Evolutionary conservation across 345 rosid species (phyloP).

Genomic region (Bruguiera gymnorhiza): DNA sequence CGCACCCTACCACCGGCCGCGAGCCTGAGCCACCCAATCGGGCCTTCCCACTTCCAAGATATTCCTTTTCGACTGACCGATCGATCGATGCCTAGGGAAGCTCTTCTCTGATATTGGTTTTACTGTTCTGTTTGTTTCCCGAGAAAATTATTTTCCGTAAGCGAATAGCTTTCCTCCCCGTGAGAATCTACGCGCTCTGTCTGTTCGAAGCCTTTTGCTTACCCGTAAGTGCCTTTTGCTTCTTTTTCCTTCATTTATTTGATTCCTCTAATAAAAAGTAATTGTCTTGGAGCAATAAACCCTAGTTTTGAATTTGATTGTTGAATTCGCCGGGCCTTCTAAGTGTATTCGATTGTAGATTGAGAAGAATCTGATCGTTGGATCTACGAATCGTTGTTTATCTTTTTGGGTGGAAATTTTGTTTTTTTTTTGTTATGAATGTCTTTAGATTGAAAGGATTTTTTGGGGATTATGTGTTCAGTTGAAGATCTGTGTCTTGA

Average conservation of each 20-base stretch:
- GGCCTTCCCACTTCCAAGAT: too few relatives aligned
- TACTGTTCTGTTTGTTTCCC: neutral
- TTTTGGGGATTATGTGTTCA: too few relatives aligned
- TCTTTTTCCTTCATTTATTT: neutral
- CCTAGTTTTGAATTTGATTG: neutral
- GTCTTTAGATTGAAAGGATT: too few relatives aligned
- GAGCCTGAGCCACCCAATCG: too few relatives aligned
- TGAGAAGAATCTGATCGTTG: neutral
- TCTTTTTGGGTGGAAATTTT: neutral
- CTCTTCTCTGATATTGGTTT: neutral
- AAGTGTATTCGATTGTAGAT: neutral
- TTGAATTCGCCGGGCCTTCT: neutral
- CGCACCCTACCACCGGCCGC: too few relatives aligned
- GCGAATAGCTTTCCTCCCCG: neutral
- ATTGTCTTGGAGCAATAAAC: neutral
- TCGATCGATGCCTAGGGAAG: too few relatives aligned
- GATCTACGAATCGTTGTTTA: neutral
- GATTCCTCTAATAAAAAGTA: neutral
- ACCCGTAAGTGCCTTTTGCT: too few relatives aligned
- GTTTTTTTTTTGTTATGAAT: neutral
- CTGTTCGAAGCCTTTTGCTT: neutral
- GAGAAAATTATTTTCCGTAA: neutral
- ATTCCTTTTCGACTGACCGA: too few relatives aligned
- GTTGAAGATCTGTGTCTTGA: too few relatives aligned
- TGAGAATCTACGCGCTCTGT: neutral